phyloP scores from a whole-genome alignment of 176 grass and related monocot genomes.

The Leersia perrieri region DNA sequence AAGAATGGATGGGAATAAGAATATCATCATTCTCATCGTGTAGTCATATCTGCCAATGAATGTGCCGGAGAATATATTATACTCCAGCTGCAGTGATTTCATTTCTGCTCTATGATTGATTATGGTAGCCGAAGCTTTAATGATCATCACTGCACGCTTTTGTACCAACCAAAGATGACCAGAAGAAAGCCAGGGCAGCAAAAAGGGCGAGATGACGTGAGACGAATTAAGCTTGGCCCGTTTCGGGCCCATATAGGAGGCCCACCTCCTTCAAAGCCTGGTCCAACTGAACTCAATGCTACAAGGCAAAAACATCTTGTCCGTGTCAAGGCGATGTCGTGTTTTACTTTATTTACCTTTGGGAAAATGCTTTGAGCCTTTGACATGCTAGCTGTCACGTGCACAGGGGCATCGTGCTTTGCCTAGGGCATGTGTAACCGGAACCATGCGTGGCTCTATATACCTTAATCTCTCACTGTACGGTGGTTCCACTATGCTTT shows the following conservation, averaged over 20 bases:
- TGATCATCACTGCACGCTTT: not conserved
- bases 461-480: too few species aligned
- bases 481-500: too few species aligned
- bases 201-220: not conserved
- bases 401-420: not conserved
- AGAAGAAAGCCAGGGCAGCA: not conserved
- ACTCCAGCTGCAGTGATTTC: not conserved
- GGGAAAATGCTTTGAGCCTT: too few species aligned
- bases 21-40: not conserved
- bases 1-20: not conserved
- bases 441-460: too few species aligned
- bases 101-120: too few species aligned
- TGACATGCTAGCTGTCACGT: not conserved
- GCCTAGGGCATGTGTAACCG: too few species aligned
- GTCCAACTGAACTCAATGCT: not conserved
- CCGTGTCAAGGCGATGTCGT: too few species aligned
- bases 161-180: not conserved
- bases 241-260: not conserved
- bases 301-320: too few species aligned
- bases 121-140: not conserved
- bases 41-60: not conserved
- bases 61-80: not conserved
- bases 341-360: too few species aligned
- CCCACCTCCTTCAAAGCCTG: not conserved
- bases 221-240: not conserved